Evolutionary conservation across 2,329 filamentous ascomycete genomes (phyloP).

Genomic region (Epichloe hybrida): DNA sequence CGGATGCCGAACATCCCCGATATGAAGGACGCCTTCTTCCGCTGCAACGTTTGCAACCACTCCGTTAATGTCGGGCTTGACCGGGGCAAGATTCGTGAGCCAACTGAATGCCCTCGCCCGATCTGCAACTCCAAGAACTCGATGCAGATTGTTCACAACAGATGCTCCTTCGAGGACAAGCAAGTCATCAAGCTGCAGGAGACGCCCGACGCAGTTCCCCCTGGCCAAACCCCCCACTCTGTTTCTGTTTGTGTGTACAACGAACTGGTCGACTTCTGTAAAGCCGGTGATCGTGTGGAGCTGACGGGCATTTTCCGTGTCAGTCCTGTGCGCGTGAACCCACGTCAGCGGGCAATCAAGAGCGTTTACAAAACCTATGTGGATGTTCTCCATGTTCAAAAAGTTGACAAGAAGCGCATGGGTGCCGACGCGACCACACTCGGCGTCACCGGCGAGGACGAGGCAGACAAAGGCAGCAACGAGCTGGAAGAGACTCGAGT

Average conservation of each 20-base stretch:
- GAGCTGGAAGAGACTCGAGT: constrained; percentile 73
- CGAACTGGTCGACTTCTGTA: constrained; percentile 93
- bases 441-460: constrained; percentile 63
- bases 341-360: constrained; percentile 82
- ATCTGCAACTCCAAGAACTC: constrained; percentile 80
- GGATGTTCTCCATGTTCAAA: constrained; percentile 89
- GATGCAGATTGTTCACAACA: constrained; percentile 97
- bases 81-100: constrained; percentile 89
- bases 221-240: constrained; percentile 93
- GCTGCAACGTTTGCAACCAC: constrained; percentile 85
- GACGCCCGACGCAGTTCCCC: constrained; percentile 85
- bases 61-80: constrained; percentile 85
- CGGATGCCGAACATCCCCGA: constrained; percentile 83
- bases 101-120: constrained; percentile 72
- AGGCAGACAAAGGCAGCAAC: constrained; percentile 49
- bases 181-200: constrained; percentile 98
- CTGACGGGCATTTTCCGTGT: constrained; percentile 95
- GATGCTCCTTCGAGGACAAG: constrained; percentile 89
- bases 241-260: constrained; percentile 95
- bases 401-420: constrained; percentile 89
- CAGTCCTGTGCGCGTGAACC: constrained; percentile 86
- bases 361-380: constrained; percentile 97
- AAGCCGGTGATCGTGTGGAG: constrained; percentile 89
- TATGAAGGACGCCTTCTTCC: constrained; percentile 98
- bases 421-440: constrained; percentile 84